These are phyloP conservation scores for Apiospora marii DNA, from an alignment of 2,329 filamentous ascomycete genomes.

Conservation along the genomic window DNA sequence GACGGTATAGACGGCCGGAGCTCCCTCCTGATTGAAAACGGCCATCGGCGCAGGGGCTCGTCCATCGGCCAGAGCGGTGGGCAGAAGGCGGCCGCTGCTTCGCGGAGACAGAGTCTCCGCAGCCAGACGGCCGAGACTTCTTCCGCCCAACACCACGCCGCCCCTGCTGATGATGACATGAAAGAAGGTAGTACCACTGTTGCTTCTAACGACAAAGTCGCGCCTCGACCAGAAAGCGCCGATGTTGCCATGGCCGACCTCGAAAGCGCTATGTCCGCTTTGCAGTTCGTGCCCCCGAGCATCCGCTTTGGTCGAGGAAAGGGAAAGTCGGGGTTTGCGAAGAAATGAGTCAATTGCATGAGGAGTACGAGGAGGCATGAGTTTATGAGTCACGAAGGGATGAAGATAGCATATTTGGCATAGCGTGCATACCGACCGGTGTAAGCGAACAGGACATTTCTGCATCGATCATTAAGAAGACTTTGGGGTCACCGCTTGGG, in stretches of 20 bases:
- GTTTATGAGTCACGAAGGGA: constrained; percentile 31
- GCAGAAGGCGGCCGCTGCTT: constrained; percentile 32
- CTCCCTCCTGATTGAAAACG: constrained; percentile 75
- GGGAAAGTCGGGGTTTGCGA: constrained; percentile 61
- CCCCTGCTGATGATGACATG: neutral
- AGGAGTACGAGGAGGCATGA: constrained; percentile 29
- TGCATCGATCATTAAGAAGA: neutral
- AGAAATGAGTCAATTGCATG: constrained; percentile 43
- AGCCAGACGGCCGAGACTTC: constrained; percentile 29
- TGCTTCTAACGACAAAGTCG: constrained; percentile 16
- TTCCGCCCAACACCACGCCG: neutral
- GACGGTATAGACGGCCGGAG: constrained; percentile 86
- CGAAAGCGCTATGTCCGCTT: constrained; percentile 71
- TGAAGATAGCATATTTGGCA: neutral
- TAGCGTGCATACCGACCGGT: neutral
- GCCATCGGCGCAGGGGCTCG: constrained; percentile 57
- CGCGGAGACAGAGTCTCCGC: constrained; percentile 36
- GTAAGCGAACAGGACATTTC: neutral
- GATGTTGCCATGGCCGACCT: constrained; percentile 70
- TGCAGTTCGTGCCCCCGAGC: constrained; percentile 75
- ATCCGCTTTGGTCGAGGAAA: constrained; percentile 70
- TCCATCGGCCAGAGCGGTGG: constrained; percentile 46
- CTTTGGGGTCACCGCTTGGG: neutral
- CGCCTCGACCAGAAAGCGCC: constrained; percentile 34
- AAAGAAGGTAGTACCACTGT: neutral